Evolutionary conservation across 305 asterid species (phyloP).

Genomic region (Salvia sclarea): DNA sequence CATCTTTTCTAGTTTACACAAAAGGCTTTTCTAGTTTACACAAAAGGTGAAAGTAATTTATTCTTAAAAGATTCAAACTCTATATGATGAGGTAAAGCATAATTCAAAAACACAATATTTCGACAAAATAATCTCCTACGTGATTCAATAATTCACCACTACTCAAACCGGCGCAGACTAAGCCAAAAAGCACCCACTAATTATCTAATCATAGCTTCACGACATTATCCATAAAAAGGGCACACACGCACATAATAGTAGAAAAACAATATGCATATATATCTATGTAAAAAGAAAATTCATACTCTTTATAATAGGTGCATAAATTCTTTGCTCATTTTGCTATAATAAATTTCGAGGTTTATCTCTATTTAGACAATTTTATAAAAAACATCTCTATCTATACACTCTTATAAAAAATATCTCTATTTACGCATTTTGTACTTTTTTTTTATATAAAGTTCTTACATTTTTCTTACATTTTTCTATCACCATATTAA

Average conservation of each 20-base stretch:
- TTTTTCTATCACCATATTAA: too few species aligned
- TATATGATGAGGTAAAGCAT: not conserved
- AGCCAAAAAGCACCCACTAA: conserved; percentile 23
- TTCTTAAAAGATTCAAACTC: not conserved
- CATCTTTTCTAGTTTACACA: too few species aligned
- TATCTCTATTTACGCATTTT: too few species aligned
- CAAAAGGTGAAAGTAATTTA: not conserved
- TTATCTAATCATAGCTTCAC: conserved; percentile 13
- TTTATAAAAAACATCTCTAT: too few species aligned
- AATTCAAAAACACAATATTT: not conserved
- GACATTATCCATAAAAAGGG: not conserved
- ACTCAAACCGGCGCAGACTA: conserved; percentile 2
- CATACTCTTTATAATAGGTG: conserved; percentile 22
- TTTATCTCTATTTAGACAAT: too few species aligned
- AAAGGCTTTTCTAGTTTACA: too few species aligned
- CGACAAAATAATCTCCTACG: not conserved
- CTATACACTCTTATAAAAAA: too few species aligned
- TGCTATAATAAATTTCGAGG: not conserved
- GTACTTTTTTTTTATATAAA: too few species aligned
- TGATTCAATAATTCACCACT: conserved; percentile 16
- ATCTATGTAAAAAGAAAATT: not conserved
- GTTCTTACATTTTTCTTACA: too few species aligned
- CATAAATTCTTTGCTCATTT: conserved; percentile 30
- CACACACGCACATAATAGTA: too few species aligned
- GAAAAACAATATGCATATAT: too few species aligned